Base-by-base conservation (phyloP, 2,329 filamentous ascomycete species). In the Ceratocystis papillata region DNA sequence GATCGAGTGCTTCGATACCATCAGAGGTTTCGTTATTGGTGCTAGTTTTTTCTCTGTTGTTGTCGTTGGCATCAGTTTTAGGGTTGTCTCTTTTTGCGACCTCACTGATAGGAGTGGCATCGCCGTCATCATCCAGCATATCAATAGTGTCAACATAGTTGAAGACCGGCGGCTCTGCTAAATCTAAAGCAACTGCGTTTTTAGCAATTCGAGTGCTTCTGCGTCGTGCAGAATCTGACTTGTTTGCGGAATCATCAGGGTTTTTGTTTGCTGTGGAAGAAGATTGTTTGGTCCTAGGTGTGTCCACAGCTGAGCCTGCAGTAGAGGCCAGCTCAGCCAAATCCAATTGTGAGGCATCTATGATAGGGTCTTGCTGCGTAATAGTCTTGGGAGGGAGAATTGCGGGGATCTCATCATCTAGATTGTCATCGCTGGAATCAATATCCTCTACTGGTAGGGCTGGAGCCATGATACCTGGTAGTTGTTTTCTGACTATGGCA, bases 341-440 rank as follows among this genome's bases (percentile, higher is more conserved):
- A 44, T 45, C 25, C 12, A 33, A 22, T 20, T 60, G 30, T 8
- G 62, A 45, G 8, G 57, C 41, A 3, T 60, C 63, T 10, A 46
- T 22, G 20, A 55, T 57, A 8, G 53, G 63, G 10, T 22, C 12
- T 15, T 63, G 20, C 10, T 28, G 62, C 3, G 30, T n/a, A n/a
- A 37, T 20, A 12, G 45, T 17, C 7, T 53, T 30, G 0, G 17
- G 30, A 22, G 60, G 37, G 6, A 62, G 3, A 30, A 62, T 28
- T 20, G 62, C 62, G 3, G 50, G 63, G 17, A 65, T 65, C 44
- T 60, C 15, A 37, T 48, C 33, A 30, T 57, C 8, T 55, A 67
- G 17, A 45, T 70, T 17, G 65, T 70, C 22, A 65, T 70, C 15
- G 55, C 66, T 28, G 63, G 68, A 7, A 28, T 70, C 30, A 63